Evolutionary conservation across 2,329 filamentous ascomycete genomes (phyloP).

Genomic region (Colletotrichum noveboracense): DNA sequence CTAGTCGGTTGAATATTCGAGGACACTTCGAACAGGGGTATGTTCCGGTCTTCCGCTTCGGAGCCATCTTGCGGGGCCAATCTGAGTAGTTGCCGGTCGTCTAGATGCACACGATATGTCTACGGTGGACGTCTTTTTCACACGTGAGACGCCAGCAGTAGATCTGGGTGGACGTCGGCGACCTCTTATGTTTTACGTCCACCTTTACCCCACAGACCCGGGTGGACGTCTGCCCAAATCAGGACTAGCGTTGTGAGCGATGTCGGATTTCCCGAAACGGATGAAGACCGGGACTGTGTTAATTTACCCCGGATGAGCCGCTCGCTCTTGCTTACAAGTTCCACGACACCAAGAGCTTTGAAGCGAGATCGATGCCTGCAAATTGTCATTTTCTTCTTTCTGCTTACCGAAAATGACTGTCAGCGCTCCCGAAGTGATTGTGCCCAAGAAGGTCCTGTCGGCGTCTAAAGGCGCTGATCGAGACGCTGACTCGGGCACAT

Average conservation of each 20-base stretch:
- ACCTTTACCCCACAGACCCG: not conserved
- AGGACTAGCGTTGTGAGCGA: not conserved
- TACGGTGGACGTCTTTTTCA: not conserved
- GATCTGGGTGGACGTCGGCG: not conserved
- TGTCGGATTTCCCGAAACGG: not conserved
- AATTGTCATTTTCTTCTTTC: not conserved
- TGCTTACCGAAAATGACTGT: not conserved
- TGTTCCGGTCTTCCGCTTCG: not conserved
- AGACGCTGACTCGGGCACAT: not conserved
- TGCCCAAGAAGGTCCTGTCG: not conserved
- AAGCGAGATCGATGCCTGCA: rapidly evolving
- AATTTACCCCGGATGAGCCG: not conserved
- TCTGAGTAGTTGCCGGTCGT: not conserved
- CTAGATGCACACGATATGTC: not conserved
- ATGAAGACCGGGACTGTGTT: not conserved
- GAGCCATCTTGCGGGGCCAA: not conserved
- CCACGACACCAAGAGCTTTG: not conserved
- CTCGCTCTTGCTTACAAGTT: not conserved
- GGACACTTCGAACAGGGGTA: not conserved
- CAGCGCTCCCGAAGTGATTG: not conserved
- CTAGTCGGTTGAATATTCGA: not conserved
- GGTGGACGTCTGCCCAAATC: not conserved
- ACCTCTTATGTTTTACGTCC: not conserved
- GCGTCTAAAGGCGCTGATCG: not conserved
- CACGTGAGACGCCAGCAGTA: not conserved